Evolutionary conservation across 805 yeast species (phyloP).

Genomic region (Kuraishia ogatae): DNA sequence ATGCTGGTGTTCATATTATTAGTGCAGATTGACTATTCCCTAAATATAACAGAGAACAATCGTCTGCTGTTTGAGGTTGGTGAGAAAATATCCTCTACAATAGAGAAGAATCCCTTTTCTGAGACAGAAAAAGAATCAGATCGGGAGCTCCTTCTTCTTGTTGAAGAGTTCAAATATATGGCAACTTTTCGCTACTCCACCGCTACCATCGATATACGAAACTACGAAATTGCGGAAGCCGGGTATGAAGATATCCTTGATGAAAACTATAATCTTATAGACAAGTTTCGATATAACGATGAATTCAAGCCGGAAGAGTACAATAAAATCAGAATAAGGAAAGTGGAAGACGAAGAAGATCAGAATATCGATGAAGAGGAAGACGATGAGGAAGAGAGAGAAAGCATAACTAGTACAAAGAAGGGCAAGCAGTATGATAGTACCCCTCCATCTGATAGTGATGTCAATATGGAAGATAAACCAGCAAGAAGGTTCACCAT

Average conservation of each 20-base stretch:
- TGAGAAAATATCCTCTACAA: neutral
- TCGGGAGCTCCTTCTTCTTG: conserved; percentile 12
- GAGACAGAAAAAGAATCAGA: conserved; percentile 5
- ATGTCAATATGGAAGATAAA: conserved; percentile 14
- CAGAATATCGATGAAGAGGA: conserved; percentile 5
- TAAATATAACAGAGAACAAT: conserved; percentile 32
- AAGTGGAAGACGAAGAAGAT: conserved; percentile 3
- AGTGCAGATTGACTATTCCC: conserved; percentile 27
- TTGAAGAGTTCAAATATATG: conserved; percentile 23
- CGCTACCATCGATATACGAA: conserved; percentile 36
- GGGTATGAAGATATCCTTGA: conserved; percentile 35
- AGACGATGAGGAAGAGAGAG: conserved; percentile 5
- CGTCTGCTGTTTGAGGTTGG: conserved; percentile 7
- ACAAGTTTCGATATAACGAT: conserved; percentile 16
- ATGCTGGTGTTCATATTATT: conserved; percentile 27
- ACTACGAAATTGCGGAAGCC: conserved; percentile 32
- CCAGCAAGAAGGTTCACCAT: conserved; percentile 22
- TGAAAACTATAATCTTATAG: conserved; percentile 18
- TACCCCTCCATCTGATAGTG: conserved; percentile 1
- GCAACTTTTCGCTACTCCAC: conserved; percentile 36
- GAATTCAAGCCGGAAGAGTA: conserved; percentile 13
- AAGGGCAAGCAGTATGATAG: conserved; percentile 3
- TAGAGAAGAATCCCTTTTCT: neutral
- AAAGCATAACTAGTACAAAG: conserved; percentile 6
- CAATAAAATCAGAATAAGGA: conserved; percentile 18